Percentiles rank a stretch among this genome's conserved stretches.
These are phyloP conservation scores for Penicillium desertorum DNA, from an alignment of 495 filamentous ascomycete species.

Conservation along the genomic window DNA sequence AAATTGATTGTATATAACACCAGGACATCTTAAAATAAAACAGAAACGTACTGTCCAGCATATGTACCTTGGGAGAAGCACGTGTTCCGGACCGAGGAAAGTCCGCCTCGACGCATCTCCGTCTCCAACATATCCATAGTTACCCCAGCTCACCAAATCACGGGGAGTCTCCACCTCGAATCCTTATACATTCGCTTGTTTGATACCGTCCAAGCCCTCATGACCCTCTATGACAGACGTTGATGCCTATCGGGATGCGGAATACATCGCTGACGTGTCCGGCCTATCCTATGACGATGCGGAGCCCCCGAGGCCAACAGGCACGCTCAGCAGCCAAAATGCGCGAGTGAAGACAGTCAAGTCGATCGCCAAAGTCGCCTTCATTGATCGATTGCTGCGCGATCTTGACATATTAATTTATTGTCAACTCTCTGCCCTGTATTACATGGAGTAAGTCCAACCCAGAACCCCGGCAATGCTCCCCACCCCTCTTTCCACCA, in stretches of 20 bases:
- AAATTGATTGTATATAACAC: neutral
- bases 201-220: conserved; percentile 38
- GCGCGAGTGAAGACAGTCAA: conserved; percentile 41
- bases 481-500: conserved; percentile 4
- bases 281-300: conserved; percentile 41
- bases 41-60: neutral
- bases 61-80: conserved; percentile 9
- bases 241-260: conserved; percentile 52
- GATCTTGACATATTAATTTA: conserved; percentile 80
- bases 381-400: conserved; percentile 67
- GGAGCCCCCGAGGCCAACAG: conserved; percentile 18
- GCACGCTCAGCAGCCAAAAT: conserved; percentile 27
- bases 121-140: conserved; percentile 13
- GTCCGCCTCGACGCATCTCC: conserved; percentile 23
- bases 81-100: conserved; percentile 30
- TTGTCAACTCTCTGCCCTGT: conserved; percentile 74
- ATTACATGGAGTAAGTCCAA: conserved; percentile 81
- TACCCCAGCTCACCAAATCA: conserved; percentile 10
- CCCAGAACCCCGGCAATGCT: neutral
- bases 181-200: conserved; percentile 14
- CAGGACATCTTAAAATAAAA: neutral
- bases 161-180: conserved; percentile 15
- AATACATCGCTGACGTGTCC: conserved; percentile 53
- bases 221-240: conserved; percentile 54
- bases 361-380: conserved; percentile 48